Conservation (phyloP, 2,329 filamentous ascomycete genomes). For the Ascochyta lentis region DNA sequence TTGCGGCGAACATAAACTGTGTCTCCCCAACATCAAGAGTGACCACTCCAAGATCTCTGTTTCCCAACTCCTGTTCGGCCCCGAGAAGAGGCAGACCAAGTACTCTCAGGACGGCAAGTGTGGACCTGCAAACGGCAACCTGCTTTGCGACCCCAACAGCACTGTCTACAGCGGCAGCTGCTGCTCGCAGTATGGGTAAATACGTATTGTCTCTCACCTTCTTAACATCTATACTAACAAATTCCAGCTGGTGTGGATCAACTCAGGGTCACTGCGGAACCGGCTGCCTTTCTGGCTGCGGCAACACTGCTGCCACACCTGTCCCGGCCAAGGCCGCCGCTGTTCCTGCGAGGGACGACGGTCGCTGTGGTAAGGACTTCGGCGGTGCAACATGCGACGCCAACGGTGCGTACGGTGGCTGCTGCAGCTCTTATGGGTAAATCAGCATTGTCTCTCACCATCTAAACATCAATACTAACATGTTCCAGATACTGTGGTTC, state of each 20-base stretch:
- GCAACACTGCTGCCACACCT: slow-evolving; percentile 17
- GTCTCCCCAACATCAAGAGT: slow-evolving; percentile 32
- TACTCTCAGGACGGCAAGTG: slow-evolving; percentile 51
- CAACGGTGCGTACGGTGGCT: slow-evolving; percentile 49
- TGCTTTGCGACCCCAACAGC: slow-evolving; percentile 54
- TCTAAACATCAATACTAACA: too few species aligned
- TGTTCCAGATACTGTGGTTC: neutral
- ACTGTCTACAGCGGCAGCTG: slow-evolving; percentile 54
- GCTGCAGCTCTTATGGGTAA: slow-evolving; percentile 41
- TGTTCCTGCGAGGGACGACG: slow-evolving; percentile 38
- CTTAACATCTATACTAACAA: too few species aligned
- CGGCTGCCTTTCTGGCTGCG: slow-evolving; percentile 47
- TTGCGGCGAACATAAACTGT: slow-evolving; percentile 47
- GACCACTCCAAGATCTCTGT: slow-evolving; percentile 37
- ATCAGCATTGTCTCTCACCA: too few species aligned
- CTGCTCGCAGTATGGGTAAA: slow-evolving; percentile 50
- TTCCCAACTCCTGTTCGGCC: slow-evolving; percentile 29
- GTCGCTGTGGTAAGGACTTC: slow-evolving; percentile 52
- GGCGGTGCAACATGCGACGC: slow-evolving; percentile 50
- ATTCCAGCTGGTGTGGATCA: slow-evolving; percentile 50
- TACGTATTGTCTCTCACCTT: too few species aligned
- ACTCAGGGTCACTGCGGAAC: slow-evolving; percentile 49
- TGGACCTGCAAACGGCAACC: slow-evolving; percentile 48
- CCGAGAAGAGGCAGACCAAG: slow-evolving; percentile 40
- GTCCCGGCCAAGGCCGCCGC: slow-evolving; percentile 13